phyloP scores from a whole-genome alignment of 2,329 filamentous ascomycete genomes.

The Fusarium odoratissimum region DNA sequence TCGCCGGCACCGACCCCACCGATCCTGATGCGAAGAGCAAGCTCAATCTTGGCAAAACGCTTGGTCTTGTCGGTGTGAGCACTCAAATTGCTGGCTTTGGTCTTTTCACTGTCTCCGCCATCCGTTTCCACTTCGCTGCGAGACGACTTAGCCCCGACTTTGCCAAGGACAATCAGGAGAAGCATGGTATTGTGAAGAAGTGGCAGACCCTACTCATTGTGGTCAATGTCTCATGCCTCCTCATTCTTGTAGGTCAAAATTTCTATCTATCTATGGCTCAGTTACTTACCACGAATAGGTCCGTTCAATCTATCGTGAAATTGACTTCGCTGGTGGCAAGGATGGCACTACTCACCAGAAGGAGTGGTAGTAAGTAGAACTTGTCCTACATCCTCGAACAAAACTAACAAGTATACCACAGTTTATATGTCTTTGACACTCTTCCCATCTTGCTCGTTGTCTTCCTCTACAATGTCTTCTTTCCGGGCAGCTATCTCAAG shows the following conservation, averaged over 20 bases:
- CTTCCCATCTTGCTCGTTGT: conserved; percentile 32
- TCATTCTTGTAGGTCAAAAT: conserved; percentile 25
- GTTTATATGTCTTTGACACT: conserved; percentile 34
- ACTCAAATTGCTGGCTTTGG: conserved; percentile 60
- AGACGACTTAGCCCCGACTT: conserved; percentile 21
- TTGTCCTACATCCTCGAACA: fast-evolving
- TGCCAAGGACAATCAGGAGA: conserved; percentile 22
- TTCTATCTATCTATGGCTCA: fast-evolving
- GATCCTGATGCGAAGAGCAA: conserved; percentile 48
- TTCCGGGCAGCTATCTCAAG: conserved; percentile 30
- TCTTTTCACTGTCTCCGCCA: conserved; percentile 57
- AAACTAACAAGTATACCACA: neutral
- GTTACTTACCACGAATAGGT: neutral
- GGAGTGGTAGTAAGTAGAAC: conserved; percentile 38
- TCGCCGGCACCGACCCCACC: conserved; percentile 51
- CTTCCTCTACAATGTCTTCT: conserved; percentile 35
- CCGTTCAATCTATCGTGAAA: conserved; percentile 38
- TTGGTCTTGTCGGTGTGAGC: conserved; percentile 37
- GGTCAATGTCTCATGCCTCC: conserved; percentile 31
- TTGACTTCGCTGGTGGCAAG: conserved; percentile 35
- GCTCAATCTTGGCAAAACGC: conserved; percentile 28
- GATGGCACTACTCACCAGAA: conserved; percentile 27
- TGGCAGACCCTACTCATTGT: conserved; percentile 30
- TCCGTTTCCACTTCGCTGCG: conserved; percentile 60
- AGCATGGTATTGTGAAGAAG: conserved; percentile 18